Base-by-base conservation (phyloP, 2,329 filamentous ascomycete genomes). In the Didymella keratinophila region DNA sequence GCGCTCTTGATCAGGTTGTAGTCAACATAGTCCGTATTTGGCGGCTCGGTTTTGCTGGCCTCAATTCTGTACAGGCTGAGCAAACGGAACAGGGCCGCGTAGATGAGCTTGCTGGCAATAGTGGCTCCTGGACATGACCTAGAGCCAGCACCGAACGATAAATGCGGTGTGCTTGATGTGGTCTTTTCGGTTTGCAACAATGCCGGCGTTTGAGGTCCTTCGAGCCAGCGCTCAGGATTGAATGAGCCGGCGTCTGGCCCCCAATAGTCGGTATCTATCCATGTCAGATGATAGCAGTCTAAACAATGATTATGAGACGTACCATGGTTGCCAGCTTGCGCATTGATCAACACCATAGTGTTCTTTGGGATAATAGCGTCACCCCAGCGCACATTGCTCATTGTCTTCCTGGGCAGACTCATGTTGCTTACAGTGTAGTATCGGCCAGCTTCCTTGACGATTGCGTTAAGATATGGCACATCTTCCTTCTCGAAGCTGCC, bases 361-460 rank as follows among this genome's bases (percentile, higher is more conserved):
- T 44, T 44, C 14, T 36, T 25, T 5, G 49, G 82, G 42, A 85
- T 84, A 7, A 77, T 75, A 0, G 81, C 81, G 0, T 82, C 81
- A 28, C 83, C 78, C 82, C 82, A 84, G 30, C 80, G 71, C 10
- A 85, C 78, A 42, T 84, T 81, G 0, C 74, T 77, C 18, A 82
- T 79, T 0, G 82, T 83, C 69, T 83, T 82, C 12, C 83, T 68
- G 0, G 83, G 83, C 34, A 85, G 68, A 61, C 78, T 81, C 82
- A 85, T 84, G 2, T 81, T 76, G 59, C 78, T 81, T 18, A 39
- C 36, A 39, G 36, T 39, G n/a, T 39, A 20, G 8, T 39, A 39
- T 9, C 36, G n/a, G 4, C 36, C n/a, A 7, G 36, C 36, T 18
- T 39, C 18, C 18, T 20, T 20, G n/a, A 20, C n/a, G 5, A 18